Evolutionary conservation across 2,329 filamentous ascomycete genomes (phyloP), one percentile per base, ranked within the genome.

Genomic region (Decorospora gaudefroyi): DNA sequence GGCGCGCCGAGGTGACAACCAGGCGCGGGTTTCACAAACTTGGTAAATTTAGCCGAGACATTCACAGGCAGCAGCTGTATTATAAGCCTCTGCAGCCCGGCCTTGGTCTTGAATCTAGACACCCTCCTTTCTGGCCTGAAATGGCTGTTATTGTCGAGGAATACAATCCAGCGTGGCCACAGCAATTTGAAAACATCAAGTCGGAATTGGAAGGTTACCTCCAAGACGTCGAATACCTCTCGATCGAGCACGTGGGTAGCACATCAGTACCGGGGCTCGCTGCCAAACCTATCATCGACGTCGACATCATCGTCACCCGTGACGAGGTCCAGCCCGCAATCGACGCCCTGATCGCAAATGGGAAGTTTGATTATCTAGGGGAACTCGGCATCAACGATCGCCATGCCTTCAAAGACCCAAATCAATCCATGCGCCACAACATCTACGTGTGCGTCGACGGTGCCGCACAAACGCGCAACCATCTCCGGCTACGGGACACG

Each of bases 271-370:
- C 64, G 0, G 49, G 47, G 11, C 58, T 72, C 3, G 57, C 54
- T n/a, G 67, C 68, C 8, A 71, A 69, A 39, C 67, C 69, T n/a
- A 62, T 64, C 30, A 63, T 71, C 40, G 68, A 73, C 50, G 51
- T 71, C n/a, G 63, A 68, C 37, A 61, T 71, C 22, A 61, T 71
- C 28, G 59, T 65, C 12, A 46, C 51, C 8, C 55, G 53, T 10
- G 47, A 54, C 4, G 48, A 62, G 15, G 34, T 73, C 8, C 34
- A 59, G 5, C 19, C 53, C 5, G 60, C 59, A 3, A 61, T 67
- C 31, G 47, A 56, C 15, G 63, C 65, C 2, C 53, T 74, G n/a
- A 58, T 61, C 4, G 48, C 49, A 5, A 51, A 60, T 2, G 65
- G 57, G 4, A 58, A 62, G 0, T 73, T 73, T 44, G 49, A 48